Evolutionary conservation across 192 early-diverging fungal genomes (phyloP).

Genomic region (Linnemannia elongata): DNA sequence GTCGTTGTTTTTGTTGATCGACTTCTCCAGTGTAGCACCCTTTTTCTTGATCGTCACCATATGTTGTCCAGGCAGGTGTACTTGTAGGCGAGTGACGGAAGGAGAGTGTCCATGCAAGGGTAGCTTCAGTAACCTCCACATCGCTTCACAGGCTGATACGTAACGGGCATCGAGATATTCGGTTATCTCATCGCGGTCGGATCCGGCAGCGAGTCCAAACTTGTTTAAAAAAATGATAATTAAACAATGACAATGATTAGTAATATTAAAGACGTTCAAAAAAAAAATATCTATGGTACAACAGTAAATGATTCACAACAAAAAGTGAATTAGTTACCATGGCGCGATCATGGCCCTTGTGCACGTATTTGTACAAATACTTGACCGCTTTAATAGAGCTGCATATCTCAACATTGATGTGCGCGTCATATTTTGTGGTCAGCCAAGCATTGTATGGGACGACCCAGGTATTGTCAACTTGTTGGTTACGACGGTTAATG

Average conservation of each 20-base stretch:
- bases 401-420: slow-evolving; percentile 54
- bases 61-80: not conserved
- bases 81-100: not conserved
- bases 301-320: no score
- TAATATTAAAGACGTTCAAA: no score
- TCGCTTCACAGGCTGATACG: slow-evolving; percentile 39
- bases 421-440: slow-evolving; percentile 36
- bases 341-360: slow-evolving; percentile 40
- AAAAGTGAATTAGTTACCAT: not conserved
- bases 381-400: slow-evolving; percentile 24
- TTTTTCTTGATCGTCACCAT: no score
- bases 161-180: slow-evolving; percentile 27
- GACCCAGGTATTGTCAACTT: slow-evolving; percentile 35
- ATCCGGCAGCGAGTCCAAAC: no score
- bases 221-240: not conserved
- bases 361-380: slow-evolving; percentile 48
- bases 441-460: slow-evolving; percentile 39
- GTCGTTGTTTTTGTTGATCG: no score
- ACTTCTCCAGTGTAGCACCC: no score
- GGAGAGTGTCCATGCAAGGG: slow-evolving; percentile 19
- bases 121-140: slow-evolving; percentile 33
- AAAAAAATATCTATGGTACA: no score
- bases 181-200: slow-evolving; percentile 7
- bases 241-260: not conserved
- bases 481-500: no score